These are phyloP conservation scores for Lasiodiplodia hormozganensis DNA, from an alignment of 2,329 filamentous ascomycete genomes.

Conservation along the genomic window DNA sequence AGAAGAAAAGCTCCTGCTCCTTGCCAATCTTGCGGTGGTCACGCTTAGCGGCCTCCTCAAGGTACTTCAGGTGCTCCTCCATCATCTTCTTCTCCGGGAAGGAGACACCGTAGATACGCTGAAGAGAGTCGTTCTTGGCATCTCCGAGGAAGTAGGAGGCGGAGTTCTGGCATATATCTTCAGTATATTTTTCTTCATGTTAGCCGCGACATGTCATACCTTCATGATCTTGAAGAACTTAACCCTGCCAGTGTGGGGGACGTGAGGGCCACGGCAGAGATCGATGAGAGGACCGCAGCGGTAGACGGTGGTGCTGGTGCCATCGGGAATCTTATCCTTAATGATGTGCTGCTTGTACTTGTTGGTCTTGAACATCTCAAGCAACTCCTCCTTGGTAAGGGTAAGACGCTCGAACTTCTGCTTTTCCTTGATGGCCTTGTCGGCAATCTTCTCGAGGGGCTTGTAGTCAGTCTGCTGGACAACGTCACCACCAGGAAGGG, in stretches of 20 bases:
- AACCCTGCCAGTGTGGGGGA: conserved; percentile 90
- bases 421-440: conserved; percentile 92
- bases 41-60: conserved; percentile 97
- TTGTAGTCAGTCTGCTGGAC: conserved; percentile 83
- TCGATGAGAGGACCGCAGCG: conserved; percentile 93
- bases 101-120: conserved; percentile 95
- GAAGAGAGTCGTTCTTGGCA: conserved; percentile 90
- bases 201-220: conserved; percentile 43
- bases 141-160: conserved; percentile 94
- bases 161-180: conserved; percentile 59
- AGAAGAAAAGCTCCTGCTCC: conserved; percentile 98
- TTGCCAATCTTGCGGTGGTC: conserved; percentile 93
- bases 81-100: conserved; percentile 97
- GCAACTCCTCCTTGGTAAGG: conserved; percentile 86
- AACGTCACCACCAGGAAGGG: conserved; percentile 71
- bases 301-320: conserved; percentile 92
- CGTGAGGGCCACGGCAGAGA: conserved; percentile 92
- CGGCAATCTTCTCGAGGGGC: conserved; percentile 79
- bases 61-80: conserved; percentile 89
- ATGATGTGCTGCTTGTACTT: conserved; percentile 99
- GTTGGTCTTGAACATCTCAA: conserved; percentile 97
- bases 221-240: conserved; percentile 96
- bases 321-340: conserved; percentile 86
- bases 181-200: not conserved
- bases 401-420: conserved; percentile 91